phyloP scores from a whole-genome alignment of 2,329 filamentous ascomycete species.

The Colletotrichum paranaense region DNA sequence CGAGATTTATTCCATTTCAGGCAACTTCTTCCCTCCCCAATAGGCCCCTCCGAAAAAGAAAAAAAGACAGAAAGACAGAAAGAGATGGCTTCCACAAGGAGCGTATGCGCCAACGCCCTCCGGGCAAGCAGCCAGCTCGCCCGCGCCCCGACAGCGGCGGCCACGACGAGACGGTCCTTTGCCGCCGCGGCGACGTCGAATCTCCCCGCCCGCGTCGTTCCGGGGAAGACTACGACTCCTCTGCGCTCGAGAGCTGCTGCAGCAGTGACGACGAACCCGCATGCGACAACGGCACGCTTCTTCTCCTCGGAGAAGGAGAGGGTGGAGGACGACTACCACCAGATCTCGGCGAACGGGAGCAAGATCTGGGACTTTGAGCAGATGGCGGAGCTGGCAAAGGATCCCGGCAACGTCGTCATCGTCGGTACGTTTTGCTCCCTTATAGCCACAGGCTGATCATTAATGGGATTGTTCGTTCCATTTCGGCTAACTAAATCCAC shows the following conservation, averaged over 20 bases:
- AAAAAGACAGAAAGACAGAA: neutral
- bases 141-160: neutral
- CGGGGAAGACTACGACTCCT: no score
- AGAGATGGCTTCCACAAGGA: conserved; percentile 9
- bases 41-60: neutral
- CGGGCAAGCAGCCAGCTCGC: neutral
- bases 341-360: conserved; percentile 38
- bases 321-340: conserved; percentile 18
- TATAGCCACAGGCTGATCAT: neutral
- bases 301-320: conserved; percentile 19
- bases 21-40: neutral
- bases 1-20: no score
- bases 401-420: conserved; percentile 14
- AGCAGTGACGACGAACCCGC: neutral
- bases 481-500: neutral
- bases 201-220: neutral
- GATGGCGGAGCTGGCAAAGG: conserved; percentile 41
- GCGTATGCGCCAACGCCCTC: conserved; percentile 6
- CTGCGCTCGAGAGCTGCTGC: neutral
- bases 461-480: neutral
- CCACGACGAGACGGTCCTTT: conserved; percentile 21
- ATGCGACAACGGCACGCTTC: neutral
- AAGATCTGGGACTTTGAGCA: conserved; percentile 63
- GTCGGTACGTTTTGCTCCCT: conserved; percentile 8
- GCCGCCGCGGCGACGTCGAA: neutral